phyloP scores from a whole-genome alignment of 768 basidiomycete genomes.

The Termitomyces sp. region DNA sequence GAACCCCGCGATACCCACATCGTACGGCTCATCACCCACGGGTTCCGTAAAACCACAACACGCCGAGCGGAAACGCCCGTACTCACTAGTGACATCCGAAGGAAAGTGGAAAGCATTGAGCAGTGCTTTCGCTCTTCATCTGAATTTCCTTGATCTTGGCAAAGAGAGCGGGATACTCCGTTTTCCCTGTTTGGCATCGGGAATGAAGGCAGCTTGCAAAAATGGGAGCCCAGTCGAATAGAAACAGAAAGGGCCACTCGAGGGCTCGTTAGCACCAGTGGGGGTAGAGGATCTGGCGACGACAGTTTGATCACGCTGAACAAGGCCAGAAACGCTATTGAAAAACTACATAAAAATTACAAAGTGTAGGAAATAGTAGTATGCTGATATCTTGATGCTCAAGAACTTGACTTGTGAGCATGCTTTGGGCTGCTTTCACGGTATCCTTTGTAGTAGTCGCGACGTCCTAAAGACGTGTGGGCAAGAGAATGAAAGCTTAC shows the following conservation, averaged over 20 bases:
- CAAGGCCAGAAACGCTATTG: neutral
- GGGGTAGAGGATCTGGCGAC: neutral
- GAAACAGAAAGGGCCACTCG: constrained; percentile 7
- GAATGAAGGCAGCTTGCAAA: neutral
- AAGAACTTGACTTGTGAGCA: neutral
- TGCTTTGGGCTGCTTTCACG: neutral
- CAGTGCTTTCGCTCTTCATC: constrained; percentile 7
- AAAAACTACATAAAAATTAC: neutral
- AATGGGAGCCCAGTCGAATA: constrained; percentile 5
- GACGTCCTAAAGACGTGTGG: neutral
- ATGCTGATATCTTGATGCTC: neutral
- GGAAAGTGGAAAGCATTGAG: constrained; percentile 7
- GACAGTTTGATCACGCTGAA: neutral
- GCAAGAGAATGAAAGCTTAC: neutral
- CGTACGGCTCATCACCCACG: constrained; percentile 10
- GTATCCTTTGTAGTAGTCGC: neutral
- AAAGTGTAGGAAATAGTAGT: neutral
- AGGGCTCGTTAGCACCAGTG: neutral
- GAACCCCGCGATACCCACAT: constrained; percentile 8
- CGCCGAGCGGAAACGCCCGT: neutral
- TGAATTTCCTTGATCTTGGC: constrained; percentile 2
- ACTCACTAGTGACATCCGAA: neutral
- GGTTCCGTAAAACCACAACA: constrained; percentile 3
- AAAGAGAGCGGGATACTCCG: constrained; percentile 8
- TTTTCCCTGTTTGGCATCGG: constrained; percentile 3